Evolutionary conservation across 2,329 filamentous ascomycete species (phyloP), one percentile per base, ranked within the genome.

Genomic region (Fusarium pseudoanthophilum): DNA sequence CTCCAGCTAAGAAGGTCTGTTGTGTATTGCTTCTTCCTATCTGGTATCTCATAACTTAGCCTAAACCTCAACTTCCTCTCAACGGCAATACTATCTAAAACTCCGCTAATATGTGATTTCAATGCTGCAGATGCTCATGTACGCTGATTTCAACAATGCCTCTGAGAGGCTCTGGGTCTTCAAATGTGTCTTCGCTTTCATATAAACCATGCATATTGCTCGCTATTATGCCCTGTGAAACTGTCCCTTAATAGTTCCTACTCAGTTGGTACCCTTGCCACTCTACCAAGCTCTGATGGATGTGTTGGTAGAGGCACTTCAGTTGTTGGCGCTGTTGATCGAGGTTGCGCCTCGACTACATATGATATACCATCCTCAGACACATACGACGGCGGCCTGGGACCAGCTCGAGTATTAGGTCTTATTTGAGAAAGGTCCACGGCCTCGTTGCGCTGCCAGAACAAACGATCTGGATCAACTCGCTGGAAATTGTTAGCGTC

Each of bases 401-500:
- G 79, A 62, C 79, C 79, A 43, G 72, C 73, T n/a, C 71, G 75
- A 39, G 76, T 78, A 51, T 70, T 78, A 57, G 74, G 64, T 32
- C 71, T 75, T 28, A 72, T 62, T 10, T 76, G 65, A 34, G 74
- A 59, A 26, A 78, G 57, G 18, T 76, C 69, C 6, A 80, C 79
- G 7, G 80, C 78, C 26, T 87, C 84, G 73, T 91, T 92, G 42
- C 92, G 89, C 80, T 92, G 91, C 94, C 94, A 97, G 79, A 93
- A 94, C 32, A 97, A 86, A 20, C 94, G 86, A 78, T 95, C 90
- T 3, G 94, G 94, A 77, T 97, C 92, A 37, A 95, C 92, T 53
- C 93, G 88, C 89, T 93, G 76, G 34, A 43, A 28, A 55, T 10
- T 11, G n/a, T 72, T 57, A 78, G 72, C 43, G 24, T 24, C 11